Base-by-base conservation (phyloP, 1,284 basidiomycete species). In the Ustilago trichophora region DNA sequence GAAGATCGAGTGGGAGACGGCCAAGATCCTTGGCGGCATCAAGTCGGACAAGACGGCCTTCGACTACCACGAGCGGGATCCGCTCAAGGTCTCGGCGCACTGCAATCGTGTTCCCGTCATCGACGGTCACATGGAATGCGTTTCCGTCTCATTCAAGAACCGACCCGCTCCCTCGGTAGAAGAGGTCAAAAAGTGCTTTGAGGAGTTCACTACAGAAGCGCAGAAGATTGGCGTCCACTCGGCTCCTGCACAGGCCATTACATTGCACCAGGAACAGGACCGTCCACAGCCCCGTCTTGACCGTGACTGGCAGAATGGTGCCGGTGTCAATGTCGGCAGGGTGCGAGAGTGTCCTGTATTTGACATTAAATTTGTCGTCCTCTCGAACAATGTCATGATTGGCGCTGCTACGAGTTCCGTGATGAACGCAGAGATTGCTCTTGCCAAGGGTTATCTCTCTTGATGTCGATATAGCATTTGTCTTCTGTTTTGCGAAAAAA, bases 1-100 rank as follows among this genome's bases (percentile, higher is more conserved):
- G 76, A 99, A 98, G 84, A 94, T 98, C 69, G 95, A 99, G 82
- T 97, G 93, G 93, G 95, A 99, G 84, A 90, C 91, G 13, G 87
- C 90, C 78, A 99, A 98, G 85, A 98, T 99, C 78, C 88, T 99
- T 22, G 96, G 96, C 8, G 68, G 60, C 2, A 57, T 78, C 45
- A 68, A 58, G 32, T 26, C 55, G 13, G 66, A 72, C 60, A 67
- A 73, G 37, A 77, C 58, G 5, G 71, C 70, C 2, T 97, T 97
- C 82, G 93, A 97, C 82, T 89, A 92, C 86, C 93, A 94, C 83
- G 84, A 87, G 2, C 76, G 80, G n/a, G 85, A 88, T 52, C 91
- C 92, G 0, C 85, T 98, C 33, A 89, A 88, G 50, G 88, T 99
- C 29, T 93, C 91, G 6, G 96, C 96, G 0, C 87, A 89, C 46